Base-by-base conservation (phyloP, 2,329 filamentous ascomycete genomes). In the Fusarium denticulatum region DNA sequence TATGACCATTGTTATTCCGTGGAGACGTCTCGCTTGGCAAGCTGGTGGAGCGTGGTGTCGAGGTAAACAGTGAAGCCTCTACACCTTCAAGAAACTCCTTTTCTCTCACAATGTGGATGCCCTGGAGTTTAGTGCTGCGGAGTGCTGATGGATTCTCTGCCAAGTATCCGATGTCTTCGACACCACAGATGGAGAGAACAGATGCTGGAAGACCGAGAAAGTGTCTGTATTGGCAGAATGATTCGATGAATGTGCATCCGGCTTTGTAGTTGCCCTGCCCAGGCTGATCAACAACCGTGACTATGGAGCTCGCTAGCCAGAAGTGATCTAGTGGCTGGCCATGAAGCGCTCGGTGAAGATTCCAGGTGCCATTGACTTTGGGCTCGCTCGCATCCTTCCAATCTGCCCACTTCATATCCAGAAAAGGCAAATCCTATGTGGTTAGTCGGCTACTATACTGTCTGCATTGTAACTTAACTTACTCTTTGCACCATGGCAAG, bases 261-360 rank as follows among this genome's bases (percentile, higher is more conserved):
- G 63, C 30, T 3, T 62, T 59, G 45, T 75, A 75, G 24, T 63
- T 75, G 1, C 45, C 58, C 28, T 75, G 69, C 1, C 69, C 72
- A 10, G 56, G 46, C 9, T 69, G 64, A 6, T 67, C 72, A 0
- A 43, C 58, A 5, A 71, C 22, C 0, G 61, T 61, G 3, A 55
- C 65, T 0, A 18, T 34, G 10, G 71, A 73, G 5, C 71, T 69
- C 3, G 67, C 64, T 7, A 74, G 30, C 30, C 66, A 47, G 66
- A 83, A 86, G 74, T 86, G 83, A 64, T 84, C 82, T 0, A 84
- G 59, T 0, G 55, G 45, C 9, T 70, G 50, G 7, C 14, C 28
- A 0, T 55, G 46, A 1, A 73, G 39, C 1, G 67, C 52, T 9
- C 40, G 45, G 36, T 84, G 79, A 0, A 84, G 72, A 24, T 82